A percentile compares a stretch with the other conserved stretches of the same genome.
These are phyloP conservation scores for Blastomyces silverae DNA, from an alignment of 2,329 filamentous ascomycete genomes.

Conservation along the genomic window DNA sequence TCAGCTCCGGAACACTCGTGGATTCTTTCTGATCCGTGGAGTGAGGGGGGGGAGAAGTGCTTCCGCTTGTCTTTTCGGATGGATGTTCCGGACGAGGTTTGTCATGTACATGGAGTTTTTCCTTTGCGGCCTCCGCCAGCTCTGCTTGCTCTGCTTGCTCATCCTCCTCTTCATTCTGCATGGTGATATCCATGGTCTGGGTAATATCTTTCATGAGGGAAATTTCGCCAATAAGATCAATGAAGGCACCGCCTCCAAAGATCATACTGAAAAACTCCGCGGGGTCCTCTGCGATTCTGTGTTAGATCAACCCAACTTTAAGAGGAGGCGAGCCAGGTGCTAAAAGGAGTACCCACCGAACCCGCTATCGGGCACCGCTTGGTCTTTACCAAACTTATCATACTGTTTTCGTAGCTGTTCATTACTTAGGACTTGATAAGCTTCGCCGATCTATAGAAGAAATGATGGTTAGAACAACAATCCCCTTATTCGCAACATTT, in stretches of 20 bases:
- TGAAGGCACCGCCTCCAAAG: conserved; percentile 92
- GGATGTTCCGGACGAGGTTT: conserved; percentile 12
- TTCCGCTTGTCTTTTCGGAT: conserved; percentile 27
- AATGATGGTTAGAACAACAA: not conserved
- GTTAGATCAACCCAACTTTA: conserved; percentile 9
- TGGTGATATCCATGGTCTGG: conserved; percentile 96
- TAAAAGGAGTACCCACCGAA: conserved; percentile 54
- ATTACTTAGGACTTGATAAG: conserved; percentile 75
- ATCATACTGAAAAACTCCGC: conserved; percentile 98
- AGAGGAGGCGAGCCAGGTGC: not conserved
- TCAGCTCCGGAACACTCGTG: conserved; percentile 18
- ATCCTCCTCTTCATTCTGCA: conserved; percentile 69
- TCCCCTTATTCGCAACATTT: not conserved
- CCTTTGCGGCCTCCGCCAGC: conserved; percentile 48
- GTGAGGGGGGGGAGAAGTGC: conserved; percentile 11
- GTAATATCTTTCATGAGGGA: conserved; percentile 98
- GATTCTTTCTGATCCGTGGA: conserved; percentile 19
- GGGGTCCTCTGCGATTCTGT: conserved; percentile 59
- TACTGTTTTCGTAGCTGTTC: conserved; percentile 81
- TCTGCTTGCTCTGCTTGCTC: conserved; percentile 48
- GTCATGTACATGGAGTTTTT: conserved; percentile 41
- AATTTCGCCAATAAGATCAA: conserved; percentile 96
- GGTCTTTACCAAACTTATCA: conserved; percentile 95
- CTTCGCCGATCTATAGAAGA: conserved; percentile 54
- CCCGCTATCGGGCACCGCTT: conserved; percentile 80